phyloP scores from a whole-genome alignment of 1,284 basidiomycete species.

The Malassezia cuniculi region DNA sequence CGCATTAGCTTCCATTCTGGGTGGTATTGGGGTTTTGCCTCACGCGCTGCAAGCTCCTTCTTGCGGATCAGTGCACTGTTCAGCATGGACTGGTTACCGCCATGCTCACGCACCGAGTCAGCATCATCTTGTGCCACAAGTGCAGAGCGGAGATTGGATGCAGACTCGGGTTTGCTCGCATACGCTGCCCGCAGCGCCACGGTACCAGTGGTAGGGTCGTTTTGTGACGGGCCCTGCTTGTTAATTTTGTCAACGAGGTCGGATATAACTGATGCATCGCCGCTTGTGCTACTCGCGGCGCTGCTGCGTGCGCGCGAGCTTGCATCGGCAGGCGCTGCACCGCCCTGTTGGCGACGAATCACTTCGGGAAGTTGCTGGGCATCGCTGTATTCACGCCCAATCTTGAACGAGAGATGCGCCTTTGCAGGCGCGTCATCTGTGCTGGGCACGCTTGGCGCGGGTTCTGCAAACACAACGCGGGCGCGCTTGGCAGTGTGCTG shows the following conservation, averaged over 20 bases:
- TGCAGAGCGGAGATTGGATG: slow-evolving; percentile 11
- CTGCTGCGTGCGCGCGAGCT: slow-evolving; percentile 3
- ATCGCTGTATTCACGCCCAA: slow-evolving; percentile 68
- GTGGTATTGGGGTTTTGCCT: slow-evolving; percentile 82
- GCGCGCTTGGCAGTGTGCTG: too few species aligned
- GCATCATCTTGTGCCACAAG: slow-evolving; percentile 18
- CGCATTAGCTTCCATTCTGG: slow-evolving; percentile 84
- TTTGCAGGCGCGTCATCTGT: slow-evolving; percentile 22
- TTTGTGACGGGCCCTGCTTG: slow-evolving; percentile 14
- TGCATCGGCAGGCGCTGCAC: slow-evolving; percentile 50
- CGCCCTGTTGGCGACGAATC: slow-evolving; percentile 62
- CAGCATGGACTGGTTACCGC: slow-evolving; percentile 17
- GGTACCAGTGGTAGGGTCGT: slow-evolving; percentile 3
- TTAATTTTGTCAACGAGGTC: not conserved
- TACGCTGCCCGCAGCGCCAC: slow-evolving; percentile 10
- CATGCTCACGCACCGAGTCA: slow-evolving; percentile 10
- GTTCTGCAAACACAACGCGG: too few species aligned
- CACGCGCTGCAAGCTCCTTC: slow-evolving; percentile 53
- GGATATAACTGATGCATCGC: not conserved
- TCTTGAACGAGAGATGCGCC: slow-evolving; percentile 55
- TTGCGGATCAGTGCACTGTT: slow-evolving; percentile 36
- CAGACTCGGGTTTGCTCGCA: slow-evolving; percentile 7
- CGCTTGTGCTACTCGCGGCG: slow-evolving; percentile 4
- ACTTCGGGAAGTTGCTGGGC: slow-evolving; percentile 71
- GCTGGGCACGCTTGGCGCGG: too few species aligned